Evolutionary conservation across 2,329 filamentous ascomycete genomes (phyloP).

Genomic region (Colletotrichum caudatum): DNA sequence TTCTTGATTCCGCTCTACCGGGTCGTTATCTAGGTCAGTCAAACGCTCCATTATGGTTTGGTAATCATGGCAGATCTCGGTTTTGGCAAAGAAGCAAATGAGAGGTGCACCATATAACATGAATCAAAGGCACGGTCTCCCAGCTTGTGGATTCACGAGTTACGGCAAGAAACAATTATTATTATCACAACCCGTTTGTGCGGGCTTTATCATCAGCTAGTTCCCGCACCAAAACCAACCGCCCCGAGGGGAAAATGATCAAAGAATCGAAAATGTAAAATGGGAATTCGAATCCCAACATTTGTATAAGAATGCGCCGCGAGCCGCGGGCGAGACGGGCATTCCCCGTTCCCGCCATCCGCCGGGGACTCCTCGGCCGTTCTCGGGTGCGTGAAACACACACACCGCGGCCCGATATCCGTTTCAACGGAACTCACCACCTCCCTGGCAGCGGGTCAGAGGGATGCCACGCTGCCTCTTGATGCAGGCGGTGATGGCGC

Average conservation of each 20-base stretch:
- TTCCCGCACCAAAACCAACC: not conserved
- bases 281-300: not conserved
- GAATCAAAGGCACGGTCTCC: not conserved
- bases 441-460: constrained; percentile 25
- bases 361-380: not conserved
- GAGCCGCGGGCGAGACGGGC: not conserved
- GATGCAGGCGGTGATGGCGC: constrained; percentile 36
- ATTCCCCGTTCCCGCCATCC: not conserved
- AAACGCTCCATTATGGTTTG: not conserved
- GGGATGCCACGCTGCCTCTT: constrained; percentile 31
- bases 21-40: rapidly evolving
- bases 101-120: not conserved
- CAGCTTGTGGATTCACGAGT: not conserved
- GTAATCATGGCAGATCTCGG: not conserved
- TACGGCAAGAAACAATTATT: not conserved
- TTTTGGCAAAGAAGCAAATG: not conserved
- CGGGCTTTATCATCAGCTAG: not conserved
- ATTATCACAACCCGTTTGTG: not conserved
- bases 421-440: constrained; percentile 29
- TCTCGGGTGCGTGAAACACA: not conserved
- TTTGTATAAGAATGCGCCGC: not conserved
- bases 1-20: not conserved
- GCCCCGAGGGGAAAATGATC: not conserved
- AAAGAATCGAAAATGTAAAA: not conserved
- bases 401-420: not conserved